Percentiles rank a stretch among this genome's conserved stretches.
Evolutionary conservation across 2,329 filamentous ascomycete species (phyloP).

Genomic region (Canariomyces notabilis): DNA sequence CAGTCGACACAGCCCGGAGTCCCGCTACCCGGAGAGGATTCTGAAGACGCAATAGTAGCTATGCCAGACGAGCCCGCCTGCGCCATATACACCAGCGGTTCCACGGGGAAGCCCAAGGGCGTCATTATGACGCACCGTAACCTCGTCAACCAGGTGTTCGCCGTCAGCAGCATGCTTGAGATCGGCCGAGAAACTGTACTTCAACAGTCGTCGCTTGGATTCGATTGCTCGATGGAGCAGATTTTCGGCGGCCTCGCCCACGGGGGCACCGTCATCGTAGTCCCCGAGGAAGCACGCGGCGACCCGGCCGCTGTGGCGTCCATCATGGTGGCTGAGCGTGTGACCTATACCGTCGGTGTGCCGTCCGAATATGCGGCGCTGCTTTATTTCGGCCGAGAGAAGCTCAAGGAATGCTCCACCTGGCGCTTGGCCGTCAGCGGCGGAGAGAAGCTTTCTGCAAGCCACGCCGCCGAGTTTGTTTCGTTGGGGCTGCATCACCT

Average conservation of each 20-base stretch:
- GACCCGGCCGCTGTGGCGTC: not conserved
- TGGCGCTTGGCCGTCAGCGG: not conserved
- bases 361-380: slow-evolving; percentile 1
- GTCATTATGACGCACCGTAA: slow-evolving; percentile 7
- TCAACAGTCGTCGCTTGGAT: not conserved
- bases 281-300: not conserved
- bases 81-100: slow-evolving; percentile 13
- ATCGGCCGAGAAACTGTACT: not conserved
- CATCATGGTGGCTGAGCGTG: not conserved
- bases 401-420: not conserved
- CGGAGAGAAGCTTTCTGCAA: not conserved
- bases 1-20: too few relatives aligned
- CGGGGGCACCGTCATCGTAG: not conserved
- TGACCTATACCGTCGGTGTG: not conserved
- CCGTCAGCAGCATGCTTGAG: not conserved
- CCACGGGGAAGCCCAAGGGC: slow-evolving; percentile 17
- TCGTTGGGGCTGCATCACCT: not conserved
- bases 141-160: not conserved
- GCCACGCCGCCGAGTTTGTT: not conserved
- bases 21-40: not conserved
- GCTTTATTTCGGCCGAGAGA: not conserved
- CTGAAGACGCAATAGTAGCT: not conserved
- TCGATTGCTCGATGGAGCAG: not conserved
- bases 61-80: not conserved
- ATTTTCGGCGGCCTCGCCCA: not conserved